A percentile compares a stretch with the other conserved stretches of the same genome.
These are phyloP conservation scores for Trichoderma semiorbis DNA, from an alignment of 2,329 filamentous ascomycete species.

Conservation along the genomic window DNA sequence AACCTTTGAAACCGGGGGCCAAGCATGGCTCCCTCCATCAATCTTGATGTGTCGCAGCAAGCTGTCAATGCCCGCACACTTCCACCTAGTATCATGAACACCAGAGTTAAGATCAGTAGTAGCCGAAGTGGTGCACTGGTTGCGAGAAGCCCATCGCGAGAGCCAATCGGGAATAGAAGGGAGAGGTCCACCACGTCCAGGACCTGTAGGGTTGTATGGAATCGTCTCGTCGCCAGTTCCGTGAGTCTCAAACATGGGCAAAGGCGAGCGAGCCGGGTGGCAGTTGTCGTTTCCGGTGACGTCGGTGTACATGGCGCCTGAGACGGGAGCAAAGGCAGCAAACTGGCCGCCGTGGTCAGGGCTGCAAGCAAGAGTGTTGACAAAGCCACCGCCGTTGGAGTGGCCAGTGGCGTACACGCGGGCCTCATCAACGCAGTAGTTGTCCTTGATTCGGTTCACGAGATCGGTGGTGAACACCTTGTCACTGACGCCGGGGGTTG, in stretches of 20 bases:
- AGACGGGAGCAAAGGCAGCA: slow-evolving; percentile 40
- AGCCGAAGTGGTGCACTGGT: slow-evolving; percentile 18
- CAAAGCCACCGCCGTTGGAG: slow-evolving; percentile 46
- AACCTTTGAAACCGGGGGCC: slow-evolving; percentile 16
- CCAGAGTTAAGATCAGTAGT: slow-evolving; percentile 11
- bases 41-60: slow-evolving; percentile 23
- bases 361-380: slow-evolving; percentile 41
- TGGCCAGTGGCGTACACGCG: slow-evolving; percentile 42
- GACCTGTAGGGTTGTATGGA: slow-evolving; percentile 38
- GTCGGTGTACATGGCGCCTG: slow-evolving; percentile 43
- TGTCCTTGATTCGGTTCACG: slow-evolving; percentile 35
- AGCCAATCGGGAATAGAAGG: slow-evolving; percentile 43
- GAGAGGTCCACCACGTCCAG: slow-evolving; percentile 39
- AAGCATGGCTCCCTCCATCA: slow-evolving; percentile 20
- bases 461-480: slow-evolving; percentile 43
- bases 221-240: slow-evolving; percentile 47
- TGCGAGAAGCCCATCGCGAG: slow-evolving; percentile 35
- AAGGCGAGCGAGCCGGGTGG: slow-evolving; percentile 36
- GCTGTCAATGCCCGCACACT: slow-evolving; percentile 19
- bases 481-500: slow-evolving; percentile 35
- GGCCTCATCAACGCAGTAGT: slow-evolving; percentile 39
- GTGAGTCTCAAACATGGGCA: slow-evolving; percentile 50
- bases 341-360: slow-evolving; percentile 35
- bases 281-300: slow-evolving; percentile 27
- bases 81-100: slow-evolving; percentile 21